Percentiles rank a stretch among this genome's conserved stretches.
These are phyloP conservation scores for Lathyrus sativus DNA, from an alignment of 306 rosid species.

Conservation along the genomic window DNA sequence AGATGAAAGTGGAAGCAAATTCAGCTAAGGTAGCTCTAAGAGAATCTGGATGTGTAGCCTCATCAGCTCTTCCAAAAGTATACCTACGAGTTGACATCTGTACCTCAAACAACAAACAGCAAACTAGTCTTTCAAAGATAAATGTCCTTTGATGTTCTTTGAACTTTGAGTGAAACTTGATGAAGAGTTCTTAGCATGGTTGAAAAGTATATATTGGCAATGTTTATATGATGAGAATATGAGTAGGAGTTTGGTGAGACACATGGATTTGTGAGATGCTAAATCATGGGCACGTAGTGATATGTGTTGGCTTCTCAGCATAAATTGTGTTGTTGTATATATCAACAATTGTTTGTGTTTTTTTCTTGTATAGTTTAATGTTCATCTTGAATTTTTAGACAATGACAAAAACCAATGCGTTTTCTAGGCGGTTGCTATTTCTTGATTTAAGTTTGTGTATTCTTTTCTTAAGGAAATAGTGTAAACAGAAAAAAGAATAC, in stretches of 20 bases:
- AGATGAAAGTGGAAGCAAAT: conserved; percentile 77
- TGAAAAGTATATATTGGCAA: conserved; percentile 53
- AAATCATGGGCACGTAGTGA: conserved; percentile 48
- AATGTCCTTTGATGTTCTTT: conserved; percentile 3
- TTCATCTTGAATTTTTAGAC: conserved; percentile 25
- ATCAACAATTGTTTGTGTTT: conserved; percentile 17
- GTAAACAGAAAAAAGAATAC: no score
- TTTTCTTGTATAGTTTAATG: conserved; percentile 12
- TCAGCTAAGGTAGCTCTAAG: conserved; percentile 87
- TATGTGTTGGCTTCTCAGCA: conserved; percentile 36
- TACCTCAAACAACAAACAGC: conserved; percentile 2
- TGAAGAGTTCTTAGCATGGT: conserved; percentile 56
- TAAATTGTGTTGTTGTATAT: conserved; percentile 21
- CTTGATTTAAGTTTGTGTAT: no score
- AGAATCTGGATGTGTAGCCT: conserved; percentile 92
- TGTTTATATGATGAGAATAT: conserved; percentile 46
- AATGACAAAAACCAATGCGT: conserved; percentile 34
- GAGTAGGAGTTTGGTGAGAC: conserved; percentile 45
- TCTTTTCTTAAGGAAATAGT: no score
- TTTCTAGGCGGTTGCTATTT: conserved; percentile 34
- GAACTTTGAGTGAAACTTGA: neutral
- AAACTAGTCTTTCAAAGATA: conserved; percentile 10
- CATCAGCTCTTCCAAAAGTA: conserved; percentile 79
- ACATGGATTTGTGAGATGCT: conserved; percentile 48
- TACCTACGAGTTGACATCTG: conserved; percentile 70